These are phyloP conservation scores for Quercus lobata DNA, from an alignment of 331 rosid genomes.

Conservation along the genomic window DNA sequence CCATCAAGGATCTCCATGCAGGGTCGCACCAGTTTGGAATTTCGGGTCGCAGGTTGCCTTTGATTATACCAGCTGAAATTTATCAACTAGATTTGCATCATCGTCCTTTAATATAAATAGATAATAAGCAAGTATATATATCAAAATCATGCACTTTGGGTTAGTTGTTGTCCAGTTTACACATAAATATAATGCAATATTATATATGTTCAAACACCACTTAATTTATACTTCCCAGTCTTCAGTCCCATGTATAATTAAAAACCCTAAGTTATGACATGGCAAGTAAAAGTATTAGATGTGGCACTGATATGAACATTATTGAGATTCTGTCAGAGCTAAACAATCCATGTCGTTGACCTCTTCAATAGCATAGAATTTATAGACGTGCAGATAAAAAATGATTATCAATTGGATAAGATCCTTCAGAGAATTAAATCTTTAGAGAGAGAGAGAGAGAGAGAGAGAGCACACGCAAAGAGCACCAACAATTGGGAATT, in stretches of 20 bases:
- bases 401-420: neutral
- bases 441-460: neutral
- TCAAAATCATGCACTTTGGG: neutral
- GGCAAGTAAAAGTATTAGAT: too few species aligned
- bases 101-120: neutral
- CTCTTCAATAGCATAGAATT: neutral
- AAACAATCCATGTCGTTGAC: too few species aligned
- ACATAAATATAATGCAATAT: too few species aligned
- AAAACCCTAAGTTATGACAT: too few species aligned
- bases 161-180: neutral
- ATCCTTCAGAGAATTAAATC: neutral
- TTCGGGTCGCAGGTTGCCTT: conserved; percentile 23
- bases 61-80: conserved; percentile 25
- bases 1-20: conserved; percentile 25
- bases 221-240: too few species aligned
- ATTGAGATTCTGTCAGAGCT: too few species aligned
- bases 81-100: neutral
- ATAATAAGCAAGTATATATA: neutral
- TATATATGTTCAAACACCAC: too few species aligned
- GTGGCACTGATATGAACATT: too few species aligned
- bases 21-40: conserved; percentile 42
- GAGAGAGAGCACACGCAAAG: too few species aligned
- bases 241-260: too few species aligned
- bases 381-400: neutral
- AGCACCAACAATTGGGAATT: neutral